Evolutionary conservation across 495 filamentous ascomycete genomes (phyloP), one percentile per base, ranked within the genome.

Genomic region (Penicillium parvum): DNA sequence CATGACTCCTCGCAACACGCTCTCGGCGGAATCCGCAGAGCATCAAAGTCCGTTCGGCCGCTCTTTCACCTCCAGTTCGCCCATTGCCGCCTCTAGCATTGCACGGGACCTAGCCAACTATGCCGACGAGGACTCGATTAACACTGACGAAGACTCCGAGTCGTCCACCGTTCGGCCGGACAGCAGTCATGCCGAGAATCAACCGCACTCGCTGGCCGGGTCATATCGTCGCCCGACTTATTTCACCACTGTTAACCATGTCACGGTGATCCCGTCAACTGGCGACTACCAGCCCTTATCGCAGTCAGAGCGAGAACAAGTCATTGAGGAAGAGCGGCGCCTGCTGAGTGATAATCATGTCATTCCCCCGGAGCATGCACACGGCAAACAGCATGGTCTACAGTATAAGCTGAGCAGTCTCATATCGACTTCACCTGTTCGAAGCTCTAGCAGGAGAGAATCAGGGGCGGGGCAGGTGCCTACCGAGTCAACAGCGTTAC

Each of bases 271-370:
- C 5, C 70, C 62, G 6, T 58, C 53, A 52, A 59, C 27, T 3
- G 57, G 66, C 1, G 69, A 74, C 3, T 73, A 76, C 14, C 69
- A 77, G 12, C 63, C 63, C 2, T 57, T 86, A 28, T 79, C 76
- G 1, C 77, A 76, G 35, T 72, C 74, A 19, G 85, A 91, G 42
- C 72, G 74, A 10, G 69, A 78, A 30, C 70, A 77, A 28, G 80
- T 78, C n/a, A 74, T 83, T 14, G 66, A 78, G 17, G 85, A 90
- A 35, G 88, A 92, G 62, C 72, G 84, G 39, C 79, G 82, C 43
- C 64, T 96, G 29, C 61, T 95, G 19, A 71, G 83, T 37, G 88
- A 95, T 53, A 92, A 91, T 54, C 70, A 84, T 53, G 59, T 92
- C 42, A 75, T 89, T 10, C 75, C 80, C 6, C 77, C 82, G 11